Evolutionary conservation across 2,329 filamentous ascomycete species (phyloP).

Genomic region (Teratosphaeriaceae sp.): DNA sequence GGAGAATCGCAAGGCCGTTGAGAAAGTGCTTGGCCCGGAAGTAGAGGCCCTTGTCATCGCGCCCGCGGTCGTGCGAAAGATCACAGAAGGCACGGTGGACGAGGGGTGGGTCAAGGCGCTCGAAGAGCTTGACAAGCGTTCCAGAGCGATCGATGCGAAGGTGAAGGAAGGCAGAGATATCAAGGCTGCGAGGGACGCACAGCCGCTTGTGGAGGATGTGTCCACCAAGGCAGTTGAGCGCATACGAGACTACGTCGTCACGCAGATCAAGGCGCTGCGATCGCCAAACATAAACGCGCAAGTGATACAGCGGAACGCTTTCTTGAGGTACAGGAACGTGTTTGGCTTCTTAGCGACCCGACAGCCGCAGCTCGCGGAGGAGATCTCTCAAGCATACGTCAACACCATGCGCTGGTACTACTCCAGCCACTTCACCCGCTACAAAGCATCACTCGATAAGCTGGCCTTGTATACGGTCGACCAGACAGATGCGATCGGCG

Average conservation of each 20-base stretch:
- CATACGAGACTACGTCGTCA: slow-evolving; percentile 88
- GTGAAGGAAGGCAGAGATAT: slow-evolving; percentile 54
- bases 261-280: slow-evolving; percentile 87
- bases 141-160: slow-evolving; percentile 63
- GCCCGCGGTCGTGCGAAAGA: slow-evolving; percentile 73
- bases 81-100: slow-evolving; percentile 83
- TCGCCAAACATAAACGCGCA: slow-evolving; percentile 97
- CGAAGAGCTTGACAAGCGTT: slow-evolving; percentile 74
- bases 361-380: slow-evolving; percentile 74
- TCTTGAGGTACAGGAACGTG: slow-evolving; percentile 81
- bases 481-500: slow-evolving; percentile 65
- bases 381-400: slow-evolving; percentile 89
- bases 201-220: slow-evolving; percentile 76
- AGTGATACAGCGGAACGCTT: slow-evolving; percentile 88
- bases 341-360: slow-evolving; percentile 79
- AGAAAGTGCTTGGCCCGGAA: slow-evolving; percentile 77
- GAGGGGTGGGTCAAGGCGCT: slow-evolving; percentile 80
- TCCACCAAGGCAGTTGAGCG: slow-evolving; percentile 86
- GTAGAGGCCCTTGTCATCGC: slow-evolving; percentile 90
- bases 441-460: slow-evolving; percentile 75
- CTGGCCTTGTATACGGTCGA: slow-evolving; percentile 78
- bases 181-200: slow-evolving; percentile 76
- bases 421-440: slow-evolving; percentile 80
- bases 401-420: slow-evolving; percentile 99
- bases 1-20: slow-evolving; percentile 82